Conservation (phyloP, 192 early-diverging fungal species). For the Neocallimastix lanati region DNA sequence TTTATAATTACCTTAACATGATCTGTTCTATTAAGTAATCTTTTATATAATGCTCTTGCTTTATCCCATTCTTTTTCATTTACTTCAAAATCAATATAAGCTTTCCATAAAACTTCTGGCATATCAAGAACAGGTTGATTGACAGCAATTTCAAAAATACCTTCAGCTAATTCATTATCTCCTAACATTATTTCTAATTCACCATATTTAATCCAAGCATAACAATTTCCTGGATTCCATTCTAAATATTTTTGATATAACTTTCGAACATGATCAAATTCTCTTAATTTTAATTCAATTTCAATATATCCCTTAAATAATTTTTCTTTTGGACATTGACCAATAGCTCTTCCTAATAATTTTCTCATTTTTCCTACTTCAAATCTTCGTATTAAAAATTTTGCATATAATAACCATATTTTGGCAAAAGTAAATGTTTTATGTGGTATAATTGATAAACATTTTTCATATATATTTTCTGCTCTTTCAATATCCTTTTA, state of each 20-base stretch:
- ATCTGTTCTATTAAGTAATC: slow-evolving; percentile 64
- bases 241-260: slow-evolving; percentile 85
- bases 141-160: slow-evolving; percentile 82
- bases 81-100: slow-evolving; percentile 89
- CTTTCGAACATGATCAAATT: slow-evolving; percentile 79
- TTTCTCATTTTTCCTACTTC: slow-evolving; percentile 60
- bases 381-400: slow-evolving; percentile 64
- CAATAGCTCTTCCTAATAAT: slow-evolving; percentile 64
- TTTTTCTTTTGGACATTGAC: slow-evolving; percentile 74
- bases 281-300: slow-evolving; percentile 77
- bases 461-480: slow-evolving; percentile 62
- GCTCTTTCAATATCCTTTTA: slow-evolving; percentile 66
- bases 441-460: slow-evolving; percentile 77
- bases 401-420: slow-evolving; percentile 85
- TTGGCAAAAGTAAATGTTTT: slow-evolving; percentile 91
- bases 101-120: slow-evolving; percentile 98
- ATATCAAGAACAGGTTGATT: slow-evolving; percentile 80
- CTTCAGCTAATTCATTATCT: slow-evolving; percentile 65
- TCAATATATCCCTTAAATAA: slow-evolving; percentile 95
- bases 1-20: slow-evolving; percentile 99
- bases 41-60: slow-evolving; percentile 62
- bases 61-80: slow-evolving; percentile 58
- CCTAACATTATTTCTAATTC: slow-evolving; percentile 69
- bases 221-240: slow-evolving; percentile 66
- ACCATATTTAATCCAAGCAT: slow-evolving; percentile 95